phyloP scores from a whole-genome alignment of 164 flowering plant genomes.

The Aristolochia californica region DNA sequence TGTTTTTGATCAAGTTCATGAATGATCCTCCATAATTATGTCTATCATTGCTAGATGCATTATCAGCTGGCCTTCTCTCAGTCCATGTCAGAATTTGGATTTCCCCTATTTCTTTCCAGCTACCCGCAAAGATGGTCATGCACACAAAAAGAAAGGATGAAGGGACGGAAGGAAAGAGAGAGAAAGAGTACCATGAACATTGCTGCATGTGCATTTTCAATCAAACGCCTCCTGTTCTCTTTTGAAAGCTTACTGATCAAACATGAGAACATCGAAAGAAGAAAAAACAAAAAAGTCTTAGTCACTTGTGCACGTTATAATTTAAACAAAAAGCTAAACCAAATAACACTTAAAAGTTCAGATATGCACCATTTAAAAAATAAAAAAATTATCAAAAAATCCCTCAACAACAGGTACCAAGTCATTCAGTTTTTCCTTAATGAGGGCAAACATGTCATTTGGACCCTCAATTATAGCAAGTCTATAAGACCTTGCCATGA shows the following conservation, averaged over 20 bases:
- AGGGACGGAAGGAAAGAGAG: not conserved
- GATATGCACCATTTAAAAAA: not conserved
- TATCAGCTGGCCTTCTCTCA: no score
- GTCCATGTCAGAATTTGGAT: no score
- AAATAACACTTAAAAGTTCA: not conserved
- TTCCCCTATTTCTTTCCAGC: no score
- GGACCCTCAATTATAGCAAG: no score
- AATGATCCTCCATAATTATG: no score
- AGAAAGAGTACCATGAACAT: conserved; percentile 13
- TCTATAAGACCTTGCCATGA: not conserved
- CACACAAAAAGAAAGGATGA: not conserved
- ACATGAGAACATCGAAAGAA: conserved; percentile 2
- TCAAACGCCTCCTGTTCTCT: conserved; percentile 15
- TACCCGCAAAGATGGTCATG: no score
- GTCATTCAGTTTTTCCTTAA: not conserved
- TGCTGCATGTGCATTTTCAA: conserved; percentile 12
- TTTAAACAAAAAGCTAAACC: not conserved
- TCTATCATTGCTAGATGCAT: no score
- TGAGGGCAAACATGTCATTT: not conserved
- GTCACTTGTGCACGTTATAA: not conserved
- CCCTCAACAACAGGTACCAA: not conserved
- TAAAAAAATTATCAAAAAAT: not conserved
- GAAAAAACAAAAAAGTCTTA: not conserved
- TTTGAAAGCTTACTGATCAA: conserved; percentile 21
- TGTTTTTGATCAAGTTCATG: no score